These are phyloP conservation scores for Mariannaea sp. DNA, from an alignment of 2,329 filamentous ascomycete genomes.

Conservation along the genomic window DNA sequence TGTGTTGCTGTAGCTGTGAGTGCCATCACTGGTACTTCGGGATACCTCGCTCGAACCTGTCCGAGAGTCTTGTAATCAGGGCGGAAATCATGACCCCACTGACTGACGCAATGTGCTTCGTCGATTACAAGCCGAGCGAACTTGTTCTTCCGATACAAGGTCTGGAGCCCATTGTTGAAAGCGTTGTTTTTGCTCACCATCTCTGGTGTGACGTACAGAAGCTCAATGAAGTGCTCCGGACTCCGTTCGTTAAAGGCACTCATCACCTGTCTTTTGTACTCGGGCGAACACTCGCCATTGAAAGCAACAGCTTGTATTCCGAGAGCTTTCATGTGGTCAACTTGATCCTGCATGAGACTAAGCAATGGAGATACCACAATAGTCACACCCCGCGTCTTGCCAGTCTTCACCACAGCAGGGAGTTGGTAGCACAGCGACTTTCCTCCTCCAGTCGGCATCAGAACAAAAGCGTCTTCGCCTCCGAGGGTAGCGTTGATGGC, in stretches of 20 bases:
- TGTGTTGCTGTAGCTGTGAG: slow-evolving; percentile 93
- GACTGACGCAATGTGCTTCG: slow-evolving; percentile 98
- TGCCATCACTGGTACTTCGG: slow-evolving; percentile 87
- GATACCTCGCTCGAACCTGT: slow-evolving; percentile 71
- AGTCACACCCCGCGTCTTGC: slow-evolving; percentile 83
- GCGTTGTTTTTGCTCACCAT: slow-evolving; percentile 84
- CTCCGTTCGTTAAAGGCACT: slow-evolving; percentile 63
- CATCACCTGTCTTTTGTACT: slow-evolving; percentile 70
- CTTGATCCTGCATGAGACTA: slow-evolving; percentile 97
- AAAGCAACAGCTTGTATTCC: slow-evolving; percentile 80
- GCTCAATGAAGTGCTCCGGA: slow-evolving; percentile 77
- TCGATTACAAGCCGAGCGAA: slow-evolving; percentile 94
- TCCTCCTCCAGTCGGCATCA: slow-evolving; percentile 97
- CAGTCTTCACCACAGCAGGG: slow-evolving; percentile 80
- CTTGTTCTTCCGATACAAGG: slow-evolving; percentile 70
- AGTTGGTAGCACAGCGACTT: slow-evolving; percentile 98
- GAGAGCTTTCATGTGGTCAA: slow-evolving; percentile 75
- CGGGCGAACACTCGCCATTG: slow-evolving; percentile 73
- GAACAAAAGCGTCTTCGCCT: slow-evolving; percentile 88
- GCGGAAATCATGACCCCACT: slow-evolving; percentile 98
- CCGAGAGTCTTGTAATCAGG: slow-evolving; percentile 93
- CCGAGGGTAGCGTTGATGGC: slow-evolving; percentile 91
- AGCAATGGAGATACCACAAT: slow-evolving; percentile 93
- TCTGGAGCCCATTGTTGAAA: slow-evolving; percentile 68
- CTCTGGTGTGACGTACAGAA: slow-evolving; percentile 95